These are phyloP conservation scores for Rhipidocladum racemiflorum DNA, from an alignment of 176 grass and related monocot species.

Conservation along the genomic window DNA sequence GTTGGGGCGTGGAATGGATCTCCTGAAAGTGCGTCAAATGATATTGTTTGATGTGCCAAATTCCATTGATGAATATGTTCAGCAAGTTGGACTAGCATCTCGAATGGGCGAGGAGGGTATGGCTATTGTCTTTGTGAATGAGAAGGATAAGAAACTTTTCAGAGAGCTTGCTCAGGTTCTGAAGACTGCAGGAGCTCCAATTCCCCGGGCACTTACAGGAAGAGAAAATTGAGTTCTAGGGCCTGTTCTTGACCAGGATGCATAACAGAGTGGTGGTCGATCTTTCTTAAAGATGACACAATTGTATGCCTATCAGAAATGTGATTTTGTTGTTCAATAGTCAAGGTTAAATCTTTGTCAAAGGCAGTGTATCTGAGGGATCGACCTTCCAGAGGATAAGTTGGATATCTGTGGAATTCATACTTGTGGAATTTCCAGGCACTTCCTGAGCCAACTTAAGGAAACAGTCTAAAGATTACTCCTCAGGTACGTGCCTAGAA, in stretches of 20 bases:
- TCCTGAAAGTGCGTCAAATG: constrained; percentile 72
- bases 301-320: background rate
- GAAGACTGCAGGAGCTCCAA: constrained; percentile 58
- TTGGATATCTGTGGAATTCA: background rate
- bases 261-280: background rate
- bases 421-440: constrained; percentile 17
- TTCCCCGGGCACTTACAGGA: constrained; percentile 66
- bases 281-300: constrained; percentile 27
- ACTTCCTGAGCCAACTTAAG: background rate
- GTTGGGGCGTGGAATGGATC: constrained; percentile 82
- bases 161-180: constrained; percentile 66
- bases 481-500: background rate
- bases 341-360: background rate
- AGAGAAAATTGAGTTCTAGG: constrained; percentile 58
- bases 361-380: background rate
- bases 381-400: background rate
- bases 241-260: constrained; percentile 28
- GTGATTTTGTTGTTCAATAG: background rate
- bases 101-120: constrained; percentile 71
- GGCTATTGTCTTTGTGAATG: constrained; percentile 74
- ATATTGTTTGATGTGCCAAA: constrained; percentile 94
- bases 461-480: constrained; percentile 11
- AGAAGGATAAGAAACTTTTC: constrained; percentile 81
- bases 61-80: constrained; percentile 86
- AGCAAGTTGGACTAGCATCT: constrained; percentile 88